A percentile compares a stretch with the other conserved stretches of the same genome.
phyloP scores from a whole-genome alignment of 345 rosid genomes.

The Euclidium syriacum region DNA sequence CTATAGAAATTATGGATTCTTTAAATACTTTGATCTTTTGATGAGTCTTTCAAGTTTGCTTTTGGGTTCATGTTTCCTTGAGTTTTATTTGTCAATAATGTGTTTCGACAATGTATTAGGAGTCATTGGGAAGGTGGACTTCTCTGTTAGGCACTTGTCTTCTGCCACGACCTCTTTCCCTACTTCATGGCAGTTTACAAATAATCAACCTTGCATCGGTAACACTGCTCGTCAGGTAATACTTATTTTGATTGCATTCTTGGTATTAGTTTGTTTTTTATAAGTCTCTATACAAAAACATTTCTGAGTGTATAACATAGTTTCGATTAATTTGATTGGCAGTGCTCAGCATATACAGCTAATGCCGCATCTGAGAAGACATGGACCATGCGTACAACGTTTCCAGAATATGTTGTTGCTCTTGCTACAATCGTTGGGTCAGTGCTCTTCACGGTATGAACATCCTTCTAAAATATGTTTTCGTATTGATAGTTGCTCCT shows the following conservation, averaged over 20 bases:
- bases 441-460: conserved; percentile 80
- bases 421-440: conserved; percentile 96
- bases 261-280: neutral
- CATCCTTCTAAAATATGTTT: conserved; percentile 1
- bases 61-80: neutral
- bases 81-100: conserved; percentile 2
- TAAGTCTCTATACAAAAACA: neutral
- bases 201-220: conserved; percentile 56
- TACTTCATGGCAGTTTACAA: conserved; percentile 51
- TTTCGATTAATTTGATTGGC: conserved; percentile 6
- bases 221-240: conserved; percentile 55
- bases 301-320: neutral
- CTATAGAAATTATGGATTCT: too few relatives aligned
- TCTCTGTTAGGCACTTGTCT: conserved; percentile 84
- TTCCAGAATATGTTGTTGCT: conserved; percentile 98
- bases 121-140: conserved; percentile 85
- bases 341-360: conserved; percentile 83
- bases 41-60: neutral
- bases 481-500: neutral
- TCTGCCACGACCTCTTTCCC: conserved; percentile 68
- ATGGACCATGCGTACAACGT: conserved; percentile 91
- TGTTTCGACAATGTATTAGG: conserved; percentile 39
- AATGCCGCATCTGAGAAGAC: conserved; percentile 78
- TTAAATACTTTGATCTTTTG: neutral
- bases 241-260: conserved; percentile 1